These are phyloP conservation scores for Microcera coccophila DNA, from an alignment of 2,329 filamentous ascomycete species.

Conservation along the genomic window DNA sequence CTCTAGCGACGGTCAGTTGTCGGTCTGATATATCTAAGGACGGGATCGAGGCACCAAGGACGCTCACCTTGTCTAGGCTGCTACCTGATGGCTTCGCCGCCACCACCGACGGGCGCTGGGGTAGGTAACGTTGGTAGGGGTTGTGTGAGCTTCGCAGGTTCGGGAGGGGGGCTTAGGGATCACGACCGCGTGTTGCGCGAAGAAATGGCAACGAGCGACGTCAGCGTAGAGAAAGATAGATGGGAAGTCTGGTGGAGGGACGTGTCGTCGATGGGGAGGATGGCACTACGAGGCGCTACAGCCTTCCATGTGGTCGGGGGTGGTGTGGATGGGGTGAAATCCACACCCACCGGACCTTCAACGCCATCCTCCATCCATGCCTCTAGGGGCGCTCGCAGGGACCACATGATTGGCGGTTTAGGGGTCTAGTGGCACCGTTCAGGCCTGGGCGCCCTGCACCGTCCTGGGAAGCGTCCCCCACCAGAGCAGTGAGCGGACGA, in stretches of 20 bases:
- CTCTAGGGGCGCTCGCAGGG: slow-evolving; percentile 12
- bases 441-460: slow-evolving; percentile 9
- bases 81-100: slow-evolving; percentile 5
- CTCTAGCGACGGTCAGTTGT: slow-evolving; percentile 4
- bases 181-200: slow-evolving; percentile 32
- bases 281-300: slow-evolving; percentile 15
- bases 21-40: slow-evolving; percentile 20
- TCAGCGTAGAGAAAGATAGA: slow-evolving; percentile 12
- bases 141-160: no score
- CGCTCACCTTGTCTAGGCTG: slow-evolving; percentile 1
- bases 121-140: slow-evolving; percentile 13
- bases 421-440: slow-evolving; percentile 8
- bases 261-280: slow-evolving; percentile 29
- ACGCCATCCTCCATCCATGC: slow-evolving; percentile 12
- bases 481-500: neutral
- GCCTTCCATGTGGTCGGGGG: no score
- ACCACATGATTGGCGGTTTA: slow-evolving; percentile 33
- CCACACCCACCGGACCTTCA: slow-evolving; percentile 7
- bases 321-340: slow-evolving; percentile 22
- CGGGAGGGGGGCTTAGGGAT: slow-evolving; percentile 23
- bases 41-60: slow-evolving; percentile 5
- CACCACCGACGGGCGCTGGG: slow-evolving; percentile 16
- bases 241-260: slow-evolving; percentile 23
- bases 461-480: slow-evolving; percentile 5
- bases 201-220: slow-evolving; percentile 16